A percentile compares a stretch with the other conserved stretches of the same genome.
Evolutionary conservation across 495 filamentous ascomycete genomes (phyloP).

Genomic region (Apiosordaria backusii): DNA sequence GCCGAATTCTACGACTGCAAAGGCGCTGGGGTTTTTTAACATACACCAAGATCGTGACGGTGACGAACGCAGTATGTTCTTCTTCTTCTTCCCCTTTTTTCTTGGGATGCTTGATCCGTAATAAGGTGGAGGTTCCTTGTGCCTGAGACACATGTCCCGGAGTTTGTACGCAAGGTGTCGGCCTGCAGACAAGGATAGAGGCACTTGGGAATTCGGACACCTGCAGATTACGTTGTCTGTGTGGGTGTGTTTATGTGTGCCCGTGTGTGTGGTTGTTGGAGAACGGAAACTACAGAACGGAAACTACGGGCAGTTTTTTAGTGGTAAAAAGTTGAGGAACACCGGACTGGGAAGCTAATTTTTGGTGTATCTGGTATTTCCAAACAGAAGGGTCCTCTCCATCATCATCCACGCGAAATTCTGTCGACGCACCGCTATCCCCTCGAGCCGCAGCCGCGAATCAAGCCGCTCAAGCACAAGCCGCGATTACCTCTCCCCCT

Average conservation of each 20-base stretch:
- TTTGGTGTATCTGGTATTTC: not conserved
- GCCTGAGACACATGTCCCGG: not conserved
- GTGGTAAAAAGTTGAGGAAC: not conserved
- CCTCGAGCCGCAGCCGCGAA: not conserved
- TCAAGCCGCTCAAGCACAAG: slow-evolving; percentile 7
- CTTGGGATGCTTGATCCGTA: not conserved
- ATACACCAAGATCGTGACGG: slow-evolving; percentile 24
- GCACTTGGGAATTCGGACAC: not conserved
- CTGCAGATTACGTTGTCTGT: not conserved
- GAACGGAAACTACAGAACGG: not conserved
- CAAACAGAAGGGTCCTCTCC: not conserved
- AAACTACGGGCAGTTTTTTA: not conserved
- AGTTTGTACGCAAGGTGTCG: not conserved
- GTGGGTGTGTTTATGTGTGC: not conserved
- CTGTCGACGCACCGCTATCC: not conserved
- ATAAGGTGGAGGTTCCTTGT: not conserved
- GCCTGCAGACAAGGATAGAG: not conserved
- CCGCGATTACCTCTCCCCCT: slow-evolving; percentile 5
- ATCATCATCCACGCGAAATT: not conserved
- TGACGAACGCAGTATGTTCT: slow-evolving; percentile 35
- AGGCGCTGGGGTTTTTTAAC: slow-evolving; percentile 24
- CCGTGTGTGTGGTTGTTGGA: not conserved
- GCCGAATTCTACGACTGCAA: slow-evolving; percentile 28
- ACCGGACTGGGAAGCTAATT: not conserved
- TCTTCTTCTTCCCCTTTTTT: slow-evolving; percentile 6